Evolutionary conservation across 805 yeast species (phyloP), one percentile per base, ranked within the genome.

Genomic region (Starmera dryadoides): DNA sequence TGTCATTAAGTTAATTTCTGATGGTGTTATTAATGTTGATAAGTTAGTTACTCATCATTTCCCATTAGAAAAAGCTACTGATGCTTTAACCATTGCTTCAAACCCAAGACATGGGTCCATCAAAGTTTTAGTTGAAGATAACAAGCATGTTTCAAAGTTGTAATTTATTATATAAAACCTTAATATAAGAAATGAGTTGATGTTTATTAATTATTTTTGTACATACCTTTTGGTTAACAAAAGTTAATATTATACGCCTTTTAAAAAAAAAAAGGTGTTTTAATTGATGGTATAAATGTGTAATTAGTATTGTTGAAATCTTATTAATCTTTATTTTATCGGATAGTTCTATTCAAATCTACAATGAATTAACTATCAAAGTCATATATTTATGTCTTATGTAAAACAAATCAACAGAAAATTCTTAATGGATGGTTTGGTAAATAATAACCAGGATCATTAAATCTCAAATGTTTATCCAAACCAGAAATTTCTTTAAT

Each of bases 401-500:
- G 6, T 28, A 14, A 28, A 28, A 28, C 28, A 6, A 9, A 10
- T 30, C 38, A 49, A 34, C 47, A 50, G 45, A 65, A 65, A 45
- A 62, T 61, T 43, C 69, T 66, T 44, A 60, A 55, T 41, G 52
- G 52, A 30, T 55, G 49, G 46, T 40, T 39, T 40, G 52, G 44
- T 46, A 55, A 38, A 70, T 74, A 69, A 39, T 53, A n/a, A n/a
- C n/a, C n/a, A n/a, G 96, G 95, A 59, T 87, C 86, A 63, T 87
- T 87, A 68, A 88, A 87, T 66, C 96, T 77, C 48, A 87, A 66
- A 49, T 73, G 74, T 45, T 69, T 70, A 60, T 87, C 83, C 57
- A 88, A 64, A 60, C 68, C 64, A 39, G 95, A 93, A 38, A 67
- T 62, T 42, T 63, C 52, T 35, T 60, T 51, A 56, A 56, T 36